A percentile compares a stretch with the other conserved stretches of the same genome.
phyloP scores from a whole-genome alignment of 345 rosid genomes.

The Bretschneidera sinensis region DNA sequence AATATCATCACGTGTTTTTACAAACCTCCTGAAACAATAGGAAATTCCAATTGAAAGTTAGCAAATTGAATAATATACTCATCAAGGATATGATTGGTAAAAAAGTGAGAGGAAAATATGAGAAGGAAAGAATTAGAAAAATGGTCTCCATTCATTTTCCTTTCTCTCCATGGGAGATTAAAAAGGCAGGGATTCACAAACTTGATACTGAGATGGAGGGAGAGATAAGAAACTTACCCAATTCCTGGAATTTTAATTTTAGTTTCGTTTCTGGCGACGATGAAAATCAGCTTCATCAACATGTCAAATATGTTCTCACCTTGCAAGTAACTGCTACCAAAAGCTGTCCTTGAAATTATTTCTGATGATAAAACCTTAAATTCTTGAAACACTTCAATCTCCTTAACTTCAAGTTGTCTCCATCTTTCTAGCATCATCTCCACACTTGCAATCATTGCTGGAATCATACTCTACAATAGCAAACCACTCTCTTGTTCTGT shows the following conservation, averaged over 20 bases:
- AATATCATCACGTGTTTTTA: constrained; percentile 11
- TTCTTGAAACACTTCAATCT: constrained; percentile 38
- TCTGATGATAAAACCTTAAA: constrained; percentile 39
- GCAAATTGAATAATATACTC: no score
- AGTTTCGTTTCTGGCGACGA: constrained; percentile 11
- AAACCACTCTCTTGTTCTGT: neutral
- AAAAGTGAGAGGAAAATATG: no score
- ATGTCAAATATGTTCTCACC: constrained; percentile 35
- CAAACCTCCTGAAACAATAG: constrained; percentile 20
- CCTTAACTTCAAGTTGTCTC: constrained; percentile 27
- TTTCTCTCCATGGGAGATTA: no score
- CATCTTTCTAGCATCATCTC: constrained; percentile 42
- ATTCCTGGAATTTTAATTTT: constrained; percentile 25
- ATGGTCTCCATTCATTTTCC: no score
- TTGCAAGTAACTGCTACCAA: constrained; percentile 43
- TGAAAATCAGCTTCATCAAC: constrained; percentile 19
- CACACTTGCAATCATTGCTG: constrained; percentile 32
- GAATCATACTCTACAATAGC: constrained; percentile 26
- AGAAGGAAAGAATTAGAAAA: no score
- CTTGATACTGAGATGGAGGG: no score
- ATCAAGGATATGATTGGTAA: no score
- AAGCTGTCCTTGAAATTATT: constrained; percentile 45
- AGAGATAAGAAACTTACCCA: constrained; percentile 26
- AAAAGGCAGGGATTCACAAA: no score
- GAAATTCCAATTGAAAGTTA: no score